Base-by-base conservation (phyloP, 345 rosid species). In the Eucalyptus tenuipes region DNA sequence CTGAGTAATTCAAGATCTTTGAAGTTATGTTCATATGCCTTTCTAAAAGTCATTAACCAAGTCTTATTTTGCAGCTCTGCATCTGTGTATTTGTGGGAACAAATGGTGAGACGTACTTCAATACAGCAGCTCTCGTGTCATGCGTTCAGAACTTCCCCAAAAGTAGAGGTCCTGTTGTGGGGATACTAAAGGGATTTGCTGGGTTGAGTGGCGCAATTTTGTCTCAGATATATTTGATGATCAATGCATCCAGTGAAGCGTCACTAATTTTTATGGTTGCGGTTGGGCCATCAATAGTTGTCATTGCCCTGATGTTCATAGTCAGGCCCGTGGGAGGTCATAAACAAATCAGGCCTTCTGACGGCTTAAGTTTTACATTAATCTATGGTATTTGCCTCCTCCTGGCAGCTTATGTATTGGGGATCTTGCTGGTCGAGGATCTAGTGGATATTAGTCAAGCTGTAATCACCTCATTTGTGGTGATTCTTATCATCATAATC, bases 181-280 rank as follows among this genome's bases (percentile, higher is more conserved):
- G 99, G 57, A 94, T 97, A 50, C 92, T 96, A 45, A 96, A 97
- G 92, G 99, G 98, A 29, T 97, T 96, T 89, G 96, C 99, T 13
- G 99, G 99, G 45, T 92, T 96, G 91, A 94, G 98, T 85, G 98
- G 99, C n/a, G 99, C 98, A 61, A 95, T 97, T 90, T 90, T 96
- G 91, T 96, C 97, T 29, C 98, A 95, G 92, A 90, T 97, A 66
- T 95, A 97, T 87, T 88, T 92, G 44, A 92, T 94, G 96, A 92
- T 94, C 88, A 94, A 90, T 89, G 92, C 96, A 14, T 91, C 97
- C 52, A 88, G 93, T 85, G 94, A 93, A 14, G 93, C 99, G 16
- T 91, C 97, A 27, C 96, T 97, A 61, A 93, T 97, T 55, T 93
- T 96, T 89, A 92, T 95, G 95, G 92, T 95, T 53, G 98, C 97